These are phyloP conservation scores for Citrus australasica DNA, from an alignment of 345 rosid species.

Conservation along the genomic window DNA sequence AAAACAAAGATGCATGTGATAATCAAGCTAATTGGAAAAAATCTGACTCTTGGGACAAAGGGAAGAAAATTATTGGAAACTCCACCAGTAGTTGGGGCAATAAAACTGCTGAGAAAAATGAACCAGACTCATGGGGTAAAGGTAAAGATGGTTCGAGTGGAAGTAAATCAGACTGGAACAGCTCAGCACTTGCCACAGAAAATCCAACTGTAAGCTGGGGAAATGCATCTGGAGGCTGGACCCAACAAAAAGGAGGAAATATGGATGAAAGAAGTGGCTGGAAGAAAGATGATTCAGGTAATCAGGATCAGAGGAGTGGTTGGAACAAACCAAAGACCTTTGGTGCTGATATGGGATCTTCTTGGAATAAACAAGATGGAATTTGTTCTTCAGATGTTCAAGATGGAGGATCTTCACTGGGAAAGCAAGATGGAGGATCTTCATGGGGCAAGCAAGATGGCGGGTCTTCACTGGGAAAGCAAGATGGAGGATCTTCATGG, in stretches of 20 bases:
- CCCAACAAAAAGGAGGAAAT: slow-evolving; percentile 11
- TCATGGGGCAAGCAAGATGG: slow-evolving; percentile 1
- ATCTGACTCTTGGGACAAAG: slow-evolving; percentile 3
- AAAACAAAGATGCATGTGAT: slow-evolving; percentile 1
- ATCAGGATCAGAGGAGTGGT: background rate
- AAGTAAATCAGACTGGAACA: slow-evolving; percentile 20
- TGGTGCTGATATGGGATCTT: slow-evolving; percentile 17
- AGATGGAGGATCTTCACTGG: background rate
- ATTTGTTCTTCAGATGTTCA: background rate
- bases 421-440: background rate
- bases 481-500: too few species aligned
- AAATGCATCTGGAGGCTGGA: slow-evolving; percentile 7
- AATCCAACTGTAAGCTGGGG: slow-evolving; percentile 22
- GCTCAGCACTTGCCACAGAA: slow-evolving; percentile 1
- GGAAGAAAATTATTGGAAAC: slow-evolving; percentile 15
- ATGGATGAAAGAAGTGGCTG: slow-evolving; percentile 16
- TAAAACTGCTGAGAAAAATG: slow-evolving; percentile 6
- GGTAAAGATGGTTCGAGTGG: slow-evolving; percentile 11
- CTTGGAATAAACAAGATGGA: slow-evolving; percentile 23
- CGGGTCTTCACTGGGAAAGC: background rate
- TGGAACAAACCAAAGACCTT: slow-evolving; percentile 24
- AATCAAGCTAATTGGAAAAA: slow-evolving; percentile 14
- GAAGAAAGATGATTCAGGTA: slow-evolving; percentile 12
- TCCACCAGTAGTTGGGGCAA: slow-evolving; percentile 23
- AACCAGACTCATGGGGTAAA: background rate